Conservation (phyloP, 2,329 filamentous ascomycete species). For the Fusarium domesticum region DNA sequence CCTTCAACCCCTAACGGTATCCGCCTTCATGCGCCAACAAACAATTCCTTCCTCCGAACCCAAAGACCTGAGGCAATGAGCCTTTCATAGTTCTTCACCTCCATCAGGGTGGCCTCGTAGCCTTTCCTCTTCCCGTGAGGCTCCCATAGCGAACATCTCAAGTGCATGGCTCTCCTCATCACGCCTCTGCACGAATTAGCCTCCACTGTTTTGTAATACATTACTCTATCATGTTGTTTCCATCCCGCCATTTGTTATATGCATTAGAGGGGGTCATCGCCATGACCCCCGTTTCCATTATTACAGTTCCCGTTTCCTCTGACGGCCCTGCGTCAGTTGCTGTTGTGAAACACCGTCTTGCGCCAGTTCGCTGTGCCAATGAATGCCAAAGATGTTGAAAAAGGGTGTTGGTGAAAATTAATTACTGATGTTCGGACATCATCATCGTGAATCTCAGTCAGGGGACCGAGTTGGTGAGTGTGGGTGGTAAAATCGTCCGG, state of each 20-base stretch:
- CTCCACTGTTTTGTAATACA: slow-evolving; percentile 37
- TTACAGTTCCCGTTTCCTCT: slow-evolving; percentile 27
- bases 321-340: slow-evolving; percentile 30
- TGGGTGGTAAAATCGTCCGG: slow-evolving; percentile 14
- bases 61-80: slow-evolving; percentile 13
- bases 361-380: slow-evolving; percentile 42
- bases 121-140: slow-evolving; percentile 17
- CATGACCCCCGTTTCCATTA: slow-evolving; percentile 25
- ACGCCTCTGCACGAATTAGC: slow-evolving; percentile 37
- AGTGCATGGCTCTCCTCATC: slow-evolving; percentile 27
- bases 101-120: slow-evolving; percentile 21
- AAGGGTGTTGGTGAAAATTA: slow-evolving; percentile 33
- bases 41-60: slow-evolving; percentile 20
- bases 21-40: slow-evolving; percentile 22
- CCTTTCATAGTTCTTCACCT: slow-evolving; percentile 15
- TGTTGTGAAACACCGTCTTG: slow-evolving; percentile 33
- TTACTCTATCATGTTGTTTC: slow-evolving; percentile 38
- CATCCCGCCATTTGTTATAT: slow-evolving; percentile 28
- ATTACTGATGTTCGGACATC: slow-evolving; percentile 27
- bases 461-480: slow-evolving; percentile 7
- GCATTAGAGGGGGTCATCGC: slow-evolving; percentile 26
- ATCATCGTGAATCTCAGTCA: slow-evolving; percentile 28
- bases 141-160: slow-evolving; percentile 34
- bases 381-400: slow-evolving; percentile 40
- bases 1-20: slow-evolving; percentile 16